Percentiles rank a stretch among this genome's conserved stretches.
Evolutionary conservation across 176 grass and related monocot genomes (phyloP).

Genomic region (Musa troglodytarum): DNA sequence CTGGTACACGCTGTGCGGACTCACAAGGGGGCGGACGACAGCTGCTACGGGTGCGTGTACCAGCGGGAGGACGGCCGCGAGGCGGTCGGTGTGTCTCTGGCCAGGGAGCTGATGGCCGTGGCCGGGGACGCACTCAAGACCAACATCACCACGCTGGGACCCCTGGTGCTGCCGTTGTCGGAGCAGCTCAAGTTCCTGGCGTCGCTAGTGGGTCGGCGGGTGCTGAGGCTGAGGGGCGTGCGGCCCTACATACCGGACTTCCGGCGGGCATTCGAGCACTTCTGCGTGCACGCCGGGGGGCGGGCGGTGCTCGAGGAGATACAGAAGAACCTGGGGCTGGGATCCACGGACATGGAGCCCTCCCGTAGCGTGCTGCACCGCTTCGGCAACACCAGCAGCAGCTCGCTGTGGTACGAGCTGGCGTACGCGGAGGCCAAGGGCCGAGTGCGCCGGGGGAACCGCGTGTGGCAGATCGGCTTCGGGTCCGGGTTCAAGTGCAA

Average conservation of each 20-base stretch:
- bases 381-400: constrained; percentile 69
- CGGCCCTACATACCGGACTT: constrained; percentile 59
- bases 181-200: constrained; percentile 61
- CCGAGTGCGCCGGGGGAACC: constrained; percentile 36
- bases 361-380: constrained; percentile 51
- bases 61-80: constrained; percentile 56
- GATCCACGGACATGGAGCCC: constrained; percentile 49
- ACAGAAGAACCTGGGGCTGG: constrained; percentile 53
- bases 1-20: constrained; percentile 63
- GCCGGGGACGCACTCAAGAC: constrained; percentile 72
- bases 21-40: constrained; percentile 54
- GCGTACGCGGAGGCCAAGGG: constrained; percentile 71
- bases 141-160: constrained; percentile 69
- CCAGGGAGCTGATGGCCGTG: constrained; percentile 70
- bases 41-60: constrained; percentile 62
- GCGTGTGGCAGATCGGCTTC: constrained; percentile 29
- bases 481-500: constrained; percentile 26
- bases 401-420: constrained; percentile 67
- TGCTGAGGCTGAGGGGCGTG: constrained; percentile 11
- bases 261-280: constrained; percentile 76
- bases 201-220: constrained; percentile 31
- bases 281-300: constrained; percentile 76
- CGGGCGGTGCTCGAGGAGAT: constrained; percentile 67
- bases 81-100: constrained; percentile 43
- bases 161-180: constrained; percentile 53